Evolutionary conservation across 2,329 filamentous ascomycete genomes (phyloP).

Genomic region (Cladosporium velox): DNA sequence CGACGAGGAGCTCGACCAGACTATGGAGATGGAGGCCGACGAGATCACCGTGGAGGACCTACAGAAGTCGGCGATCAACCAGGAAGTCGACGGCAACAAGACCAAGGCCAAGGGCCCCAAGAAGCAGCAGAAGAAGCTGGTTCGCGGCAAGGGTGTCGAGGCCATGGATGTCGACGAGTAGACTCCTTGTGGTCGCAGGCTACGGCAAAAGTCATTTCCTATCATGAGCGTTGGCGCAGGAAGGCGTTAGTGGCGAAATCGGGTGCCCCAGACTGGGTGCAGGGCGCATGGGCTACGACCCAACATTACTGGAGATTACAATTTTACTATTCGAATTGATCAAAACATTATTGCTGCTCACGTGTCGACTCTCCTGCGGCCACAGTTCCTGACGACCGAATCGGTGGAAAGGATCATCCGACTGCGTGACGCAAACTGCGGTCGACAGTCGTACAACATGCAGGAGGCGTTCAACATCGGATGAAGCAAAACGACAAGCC

Average conservation of each 20-base stretch:
- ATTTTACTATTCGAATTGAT: constrained; percentile 11
- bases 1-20: constrained; percentile 59
- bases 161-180: constrained; percentile 47
- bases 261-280: constrained; percentile 11
- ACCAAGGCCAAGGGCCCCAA: constrained; percentile 48
- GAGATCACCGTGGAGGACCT: constrained; percentile 22
- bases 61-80: constrained; percentile 18
- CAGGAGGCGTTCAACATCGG: constrained; percentile 5
- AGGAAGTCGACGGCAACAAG: constrained; percentile 48
- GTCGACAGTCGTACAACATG: constrained; percentile 1
- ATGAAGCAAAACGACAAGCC: constrained; percentile 16
- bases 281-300: constrained; percentile 10
- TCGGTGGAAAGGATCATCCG: constrained; percentile 1
- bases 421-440: not conserved
- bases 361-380: not conserved
- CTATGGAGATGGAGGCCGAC: constrained; percentile 47
- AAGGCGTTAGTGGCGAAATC: constrained; percentile 21
- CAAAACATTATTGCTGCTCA: constrained; percentile 5
- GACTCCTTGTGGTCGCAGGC: constrained; percentile 21
- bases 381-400: not conserved
- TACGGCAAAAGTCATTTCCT: constrained; percentile 15
- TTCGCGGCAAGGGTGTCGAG: constrained; percentile 46
- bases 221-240: constrained; percentile 22
- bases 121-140: constrained; percentile 45
- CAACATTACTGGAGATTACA: constrained; percentile 5